Evolutionary conservation across 805 yeast genomes (phyloP), one percentile per base, ranked within the genome.

Genomic region (Metschnikowia noctiluminum): DNA sequence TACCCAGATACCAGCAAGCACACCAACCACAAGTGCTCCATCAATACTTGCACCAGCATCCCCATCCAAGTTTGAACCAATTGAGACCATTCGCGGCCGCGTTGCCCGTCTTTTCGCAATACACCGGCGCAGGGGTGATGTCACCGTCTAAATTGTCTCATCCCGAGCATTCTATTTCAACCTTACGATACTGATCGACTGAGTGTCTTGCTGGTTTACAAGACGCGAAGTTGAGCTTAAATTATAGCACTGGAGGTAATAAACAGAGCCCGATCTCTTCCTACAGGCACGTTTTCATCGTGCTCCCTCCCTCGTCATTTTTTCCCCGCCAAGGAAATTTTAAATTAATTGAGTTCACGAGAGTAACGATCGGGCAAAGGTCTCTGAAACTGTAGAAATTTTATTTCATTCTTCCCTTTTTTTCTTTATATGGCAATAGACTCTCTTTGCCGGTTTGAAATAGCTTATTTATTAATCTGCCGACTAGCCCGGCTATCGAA

Each of bases 41-140:
- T n/a, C 35, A 31, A 16, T 30, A 40, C 12, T 9, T 32, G 21
- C 36, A n/a, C 14, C 44, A 26, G 13, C 39, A 34, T 26, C 42
- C 40, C 9, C 27, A 38, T 26, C 26, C 42, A 16, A 27, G 14
- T 38, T 21, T 12, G 13, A 11, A 42, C 32, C 10, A 30, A 30
- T 30, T 30, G 32, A n/a, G 35, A 42, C 49, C 45, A 28, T 16
- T 26, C 27, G 36, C 49, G 35, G 35, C 38, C 6, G 26, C 38
- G 13, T 32, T 28, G 35, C 42, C 45, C 28, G 45, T 14, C 7
- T 27, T 37, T n/a, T 21, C 45, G 28, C 49, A 37, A 12, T 13
- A 28, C n/a, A 27, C 45, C 28, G 42, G 42, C 12, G 30, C 35
- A 15, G 38, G 12, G 27, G 15, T 42, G 49, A 46, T 36, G 49